Percentiles rank a stretch among this genome's conserved stretches.
Evolutionary conservation across 2,329 filamentous ascomycete species (phyloP).

Genomic region (Hypomyces perniciosus): DNA sequence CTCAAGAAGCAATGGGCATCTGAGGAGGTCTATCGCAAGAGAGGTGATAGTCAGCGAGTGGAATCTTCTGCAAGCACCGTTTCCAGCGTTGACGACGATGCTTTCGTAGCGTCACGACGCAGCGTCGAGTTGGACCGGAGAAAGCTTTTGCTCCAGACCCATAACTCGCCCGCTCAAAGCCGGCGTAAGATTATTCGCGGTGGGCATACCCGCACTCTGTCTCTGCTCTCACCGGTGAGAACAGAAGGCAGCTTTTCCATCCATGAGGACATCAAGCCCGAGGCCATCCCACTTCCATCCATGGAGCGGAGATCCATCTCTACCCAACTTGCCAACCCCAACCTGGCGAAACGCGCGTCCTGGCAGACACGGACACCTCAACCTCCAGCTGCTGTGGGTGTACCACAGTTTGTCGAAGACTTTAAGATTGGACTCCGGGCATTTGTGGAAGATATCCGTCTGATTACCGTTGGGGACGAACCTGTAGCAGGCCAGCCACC

Average conservation of each 20-base stretch:
- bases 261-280: slow-evolving; percentile 33
- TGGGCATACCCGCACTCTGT: slow-evolving; percentile 60
- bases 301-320: slow-evolving; percentile 22
- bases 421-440: slow-evolving; percentile 86
- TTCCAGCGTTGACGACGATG: slow-evolving; percentile 21
- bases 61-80: slow-evolving; percentile 4
- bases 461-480: slow-evolving; percentile 94
- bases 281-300: slow-evolving; percentile 21
- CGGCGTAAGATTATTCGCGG: slow-evolving; percentile 63
- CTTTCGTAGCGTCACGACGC: slow-evolving; percentile 31
- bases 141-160: slow-evolving; percentile 56
- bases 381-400: slow-evolving; percentile 28
- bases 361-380: slow-evolving; percentile 51
- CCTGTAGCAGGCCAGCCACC: slow-evolving; percentile 53
- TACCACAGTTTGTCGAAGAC: slow-evolving; percentile 81
- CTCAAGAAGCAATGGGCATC: slow-evolving; percentile 80
- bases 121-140: slow-evolving; percentile 65
- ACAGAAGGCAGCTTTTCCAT: slow-evolving; percentile 37
- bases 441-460: slow-evolving; percentile 90
- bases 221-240: slow-evolving; percentile 68
- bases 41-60: slow-evolving; percentile 36
- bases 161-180: slow-evolving; percentile 36
- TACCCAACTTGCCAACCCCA: slow-evolving; percentile 32
- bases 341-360: slow-evolving; percentile 50
- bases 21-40: slow-evolving; percentile 72